Conservation (phyloP, 129 eudicot genomes). For the Scalesia atractyloides region DNA sequence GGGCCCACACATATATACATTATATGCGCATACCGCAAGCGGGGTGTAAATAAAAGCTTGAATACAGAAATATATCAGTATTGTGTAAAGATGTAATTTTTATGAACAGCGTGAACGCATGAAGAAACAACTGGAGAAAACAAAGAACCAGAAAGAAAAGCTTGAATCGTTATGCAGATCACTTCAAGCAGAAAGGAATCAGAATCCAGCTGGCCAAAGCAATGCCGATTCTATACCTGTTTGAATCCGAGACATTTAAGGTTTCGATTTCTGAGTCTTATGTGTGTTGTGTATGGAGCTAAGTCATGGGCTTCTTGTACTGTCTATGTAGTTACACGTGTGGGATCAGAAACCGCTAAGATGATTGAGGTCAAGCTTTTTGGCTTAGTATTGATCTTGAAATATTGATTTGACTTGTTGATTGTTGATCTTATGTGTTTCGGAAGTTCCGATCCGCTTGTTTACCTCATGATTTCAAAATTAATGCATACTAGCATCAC, state of each 20-base stretch:
- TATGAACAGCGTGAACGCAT: constrained; percentile 79
- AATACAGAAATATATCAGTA: neutral
- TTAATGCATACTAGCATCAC: no score
- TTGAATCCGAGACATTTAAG: constrained; percentile 21
- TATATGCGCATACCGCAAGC: no score
- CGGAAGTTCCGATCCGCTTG: constrained; percentile 19
- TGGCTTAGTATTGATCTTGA: constrained; percentile 25
- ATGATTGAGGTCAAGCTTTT: constrained; percentile 17
- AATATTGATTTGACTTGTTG: neutral
- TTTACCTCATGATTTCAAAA: neutral
- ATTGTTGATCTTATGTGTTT: neutral
- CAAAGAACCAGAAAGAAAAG: constrained; percentile 83
- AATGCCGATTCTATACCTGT: constrained; percentile 41
- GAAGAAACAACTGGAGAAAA: constrained; percentile 92
- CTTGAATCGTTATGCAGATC: constrained; percentile 89
- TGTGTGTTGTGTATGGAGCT: constrained; percentile 9
- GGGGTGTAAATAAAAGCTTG: no score
- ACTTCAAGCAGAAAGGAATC: constrained; percentile 93
- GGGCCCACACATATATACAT: no score
- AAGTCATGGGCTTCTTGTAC: constrained; percentile 11
- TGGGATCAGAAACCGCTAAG: constrained; percentile 19
- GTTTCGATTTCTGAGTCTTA: constrained; percentile 21
- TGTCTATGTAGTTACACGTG: constrained; percentile 12
- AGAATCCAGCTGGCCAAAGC: constrained; percentile 41
- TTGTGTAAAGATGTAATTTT: neutral